Evolutionary conservation across 1,139 yeast species (phyloP).

Genomic region (Magnusiomyces paraingens): DNA sequence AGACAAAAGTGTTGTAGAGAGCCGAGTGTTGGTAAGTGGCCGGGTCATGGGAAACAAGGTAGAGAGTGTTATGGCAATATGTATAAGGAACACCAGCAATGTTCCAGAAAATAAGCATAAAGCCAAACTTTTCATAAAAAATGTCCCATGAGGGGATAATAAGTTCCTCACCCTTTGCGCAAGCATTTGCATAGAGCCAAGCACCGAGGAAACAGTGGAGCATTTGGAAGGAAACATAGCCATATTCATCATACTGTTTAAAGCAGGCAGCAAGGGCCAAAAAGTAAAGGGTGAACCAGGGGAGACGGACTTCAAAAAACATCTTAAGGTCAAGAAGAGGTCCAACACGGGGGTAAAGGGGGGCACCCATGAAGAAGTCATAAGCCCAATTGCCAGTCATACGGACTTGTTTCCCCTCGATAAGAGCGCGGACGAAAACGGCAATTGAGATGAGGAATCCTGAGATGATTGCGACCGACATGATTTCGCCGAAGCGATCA

Average conservation of each 20-base stretch:
- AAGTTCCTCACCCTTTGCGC: slow-evolving; percentile 95
- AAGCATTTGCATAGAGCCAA: slow-evolving; percentile 93
- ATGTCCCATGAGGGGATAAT: slow-evolving; percentile 99
- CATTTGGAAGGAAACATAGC: slow-evolving; percentile 72
- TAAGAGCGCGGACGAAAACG: slow-evolving; percentile 51
- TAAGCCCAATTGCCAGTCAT: slow-evolving; percentile 89
- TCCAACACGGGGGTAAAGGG: slow-evolving; percentile 92
- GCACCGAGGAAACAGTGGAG: slow-evolving; percentile 71
- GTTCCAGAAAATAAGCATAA: slow-evolving; percentile 97
- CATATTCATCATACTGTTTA: slow-evolving; percentile 75
- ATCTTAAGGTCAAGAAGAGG: slow-evolving; percentile 77
- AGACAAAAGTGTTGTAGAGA: slow-evolving; percentile 50
- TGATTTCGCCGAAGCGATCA: slow-evolving; percentile 82
- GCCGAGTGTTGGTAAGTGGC: slow-evolving; percentile 68
- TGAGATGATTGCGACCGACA: slow-evolving; percentile 80
- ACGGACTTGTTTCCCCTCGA: slow-evolving; percentile 52
- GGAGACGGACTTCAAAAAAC: slow-evolving; percentile 95
- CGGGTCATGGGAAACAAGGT: slow-evolving; percentile 75
- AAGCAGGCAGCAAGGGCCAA: slow-evolving; percentile 67
- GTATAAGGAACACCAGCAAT: slow-evolving; percentile 99
- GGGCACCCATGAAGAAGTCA: slow-evolving; percentile 96
- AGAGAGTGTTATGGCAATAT: slow-evolving; percentile 88
- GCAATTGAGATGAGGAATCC: slow-evolving; percentile 70
- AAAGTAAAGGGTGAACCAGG: slow-evolving; percentile 89
- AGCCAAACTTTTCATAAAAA: slow-evolving; percentile 98